These are phyloP conservation scores for Fusarium xylarioides DNA, from an alignment of 2,329 filamentous ascomycete genomes.

Conservation along the genomic window DNA sequence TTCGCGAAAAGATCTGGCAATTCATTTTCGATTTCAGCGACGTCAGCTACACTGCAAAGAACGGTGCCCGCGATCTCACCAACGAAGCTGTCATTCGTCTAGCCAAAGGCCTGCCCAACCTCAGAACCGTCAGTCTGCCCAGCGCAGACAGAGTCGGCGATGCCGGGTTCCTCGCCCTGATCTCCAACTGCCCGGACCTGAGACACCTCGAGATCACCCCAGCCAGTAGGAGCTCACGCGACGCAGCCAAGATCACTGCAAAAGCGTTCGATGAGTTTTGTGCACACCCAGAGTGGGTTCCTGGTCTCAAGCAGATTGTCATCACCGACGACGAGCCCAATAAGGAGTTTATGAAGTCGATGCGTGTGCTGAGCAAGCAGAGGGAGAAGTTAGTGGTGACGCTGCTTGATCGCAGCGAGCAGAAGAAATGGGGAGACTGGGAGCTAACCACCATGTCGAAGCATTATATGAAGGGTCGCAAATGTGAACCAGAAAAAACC, in stretches of 20 bases:
- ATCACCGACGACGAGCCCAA: background rate
- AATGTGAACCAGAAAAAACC: accelerated
- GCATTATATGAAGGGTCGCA: slow-evolving; percentile 17
- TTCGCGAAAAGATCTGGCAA: background rate
- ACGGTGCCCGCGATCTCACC: background rate
- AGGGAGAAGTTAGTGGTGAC: background rate
- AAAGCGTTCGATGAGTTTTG: background rate
- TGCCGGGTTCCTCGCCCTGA: background rate
- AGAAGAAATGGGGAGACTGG: slow-evolving; percentile 27
- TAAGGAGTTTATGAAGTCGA: slow-evolving; percentile 21
- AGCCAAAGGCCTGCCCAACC: background rate
- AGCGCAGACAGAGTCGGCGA: background rate
- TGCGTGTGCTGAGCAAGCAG: slow-evolving; percentile 16
- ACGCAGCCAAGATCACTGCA: background rate
- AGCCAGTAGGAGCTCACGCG: accelerated
- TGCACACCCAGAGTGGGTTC: slow-evolving; percentile 11
- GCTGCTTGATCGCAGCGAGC: background rate
- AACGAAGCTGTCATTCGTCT: background rate
- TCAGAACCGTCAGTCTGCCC: background rate
- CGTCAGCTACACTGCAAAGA: background rate
- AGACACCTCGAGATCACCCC: slow-evolving; percentile 2
- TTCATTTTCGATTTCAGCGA: background rate
- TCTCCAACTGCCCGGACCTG: background rate
- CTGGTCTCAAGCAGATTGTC: slow-evolving; percentile 8
- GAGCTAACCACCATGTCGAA: background rate